A percentile compares a stretch with the other conserved stretches of the same genome.
Evolutionary conservation across 768 basidiomycete genomes (phyloP).

Genomic region (Russula olivacea): DNA sequence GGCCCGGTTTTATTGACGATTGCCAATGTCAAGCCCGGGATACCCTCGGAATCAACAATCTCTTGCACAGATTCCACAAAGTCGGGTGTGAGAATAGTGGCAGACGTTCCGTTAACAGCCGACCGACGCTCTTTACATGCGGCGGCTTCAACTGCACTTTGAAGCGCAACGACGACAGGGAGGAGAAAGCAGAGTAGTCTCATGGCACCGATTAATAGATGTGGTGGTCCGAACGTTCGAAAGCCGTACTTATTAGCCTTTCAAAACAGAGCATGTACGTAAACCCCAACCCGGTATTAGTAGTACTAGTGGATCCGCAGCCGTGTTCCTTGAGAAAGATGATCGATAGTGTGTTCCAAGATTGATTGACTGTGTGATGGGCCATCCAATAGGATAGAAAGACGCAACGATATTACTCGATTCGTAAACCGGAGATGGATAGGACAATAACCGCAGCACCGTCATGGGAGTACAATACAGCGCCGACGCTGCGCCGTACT

Average conservation of each 20-base stretch:
- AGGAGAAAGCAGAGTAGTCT: not conserved
- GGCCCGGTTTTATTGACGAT: constrained; percentile 8
- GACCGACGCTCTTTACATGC: not conserved
- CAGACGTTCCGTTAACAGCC: not conserved
- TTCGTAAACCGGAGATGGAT: too few relatives aligned
- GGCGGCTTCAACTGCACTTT: not conserved
- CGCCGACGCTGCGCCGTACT: too few relatives aligned
- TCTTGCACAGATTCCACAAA: not conserved
- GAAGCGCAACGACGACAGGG: not conserved
- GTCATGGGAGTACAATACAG: too few relatives aligned
- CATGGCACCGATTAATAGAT: not conserved
- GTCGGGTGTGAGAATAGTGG: constrained; percentile 13
- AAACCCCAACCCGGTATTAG: not conserved
- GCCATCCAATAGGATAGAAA: too few relatives aligned
- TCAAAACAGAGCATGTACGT: not conserved
- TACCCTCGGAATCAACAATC: not conserved
- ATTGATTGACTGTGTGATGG: too few relatives aligned
- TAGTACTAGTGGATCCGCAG: not conserved
- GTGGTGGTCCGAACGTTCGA: not conserved
- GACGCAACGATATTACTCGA: too few relatives aligned
- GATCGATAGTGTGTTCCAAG: too few relatives aligned
- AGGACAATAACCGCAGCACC: too few relatives aligned
- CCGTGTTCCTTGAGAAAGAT: too few relatives aligned
- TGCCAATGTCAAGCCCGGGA: constrained; percentile 16
- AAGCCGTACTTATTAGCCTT: not conserved